Conservation (phyloP, 306 rosid species). For the Hippophae rhamnoides region DNA sequence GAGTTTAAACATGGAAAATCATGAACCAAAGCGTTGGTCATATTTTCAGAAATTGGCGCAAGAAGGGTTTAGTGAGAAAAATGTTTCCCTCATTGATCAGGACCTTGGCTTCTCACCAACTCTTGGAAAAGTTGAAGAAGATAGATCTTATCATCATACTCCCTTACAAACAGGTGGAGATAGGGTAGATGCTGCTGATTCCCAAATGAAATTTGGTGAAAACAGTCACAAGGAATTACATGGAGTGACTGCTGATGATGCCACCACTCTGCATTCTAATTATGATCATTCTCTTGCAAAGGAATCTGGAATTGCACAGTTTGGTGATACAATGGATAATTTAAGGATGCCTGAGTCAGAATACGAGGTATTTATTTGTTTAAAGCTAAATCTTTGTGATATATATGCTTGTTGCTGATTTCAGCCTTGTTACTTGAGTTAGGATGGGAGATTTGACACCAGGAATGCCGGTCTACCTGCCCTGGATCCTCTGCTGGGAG, state of each 20-base stretch:
- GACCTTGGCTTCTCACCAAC: constrained; percentile 48
- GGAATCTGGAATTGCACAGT: constrained; percentile 46
- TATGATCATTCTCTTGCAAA: constrained; percentile 41
- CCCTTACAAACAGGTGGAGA: constrained; percentile 33
- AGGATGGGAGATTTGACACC: constrained; percentile 51
- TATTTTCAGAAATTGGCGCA: constrained; percentile 82
- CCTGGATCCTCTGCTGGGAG: constrained; percentile 45
- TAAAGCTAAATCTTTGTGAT: background rate
- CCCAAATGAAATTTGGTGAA: constrained; percentile 38
- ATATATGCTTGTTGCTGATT: constrained; percentile 15
- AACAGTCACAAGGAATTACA: constrained; percentile 34
- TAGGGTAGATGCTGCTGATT: constrained; percentile 27
- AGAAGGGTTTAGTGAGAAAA: constrained; percentile 50
- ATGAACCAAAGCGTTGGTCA: constrained; percentile 76
- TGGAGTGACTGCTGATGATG: constrained; percentile 31
- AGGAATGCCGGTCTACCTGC: constrained; percentile 43
- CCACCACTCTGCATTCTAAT: constrained; percentile 27
- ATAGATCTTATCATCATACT: constrained; percentile 30
- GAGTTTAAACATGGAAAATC: constrained; percentile 73
- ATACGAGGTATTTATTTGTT: constrained; percentile 49
- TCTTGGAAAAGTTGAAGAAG: constrained; percentile 31
- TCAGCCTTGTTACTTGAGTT: constrained; percentile 17
- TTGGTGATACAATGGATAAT: constrained; percentile 50
- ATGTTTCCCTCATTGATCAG: constrained; percentile 70
- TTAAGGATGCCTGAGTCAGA: constrained; percentile 41